phyloP scores from a whole-genome alignment of 164 flowering plant species.

The Saururus chinensis region DNA sequence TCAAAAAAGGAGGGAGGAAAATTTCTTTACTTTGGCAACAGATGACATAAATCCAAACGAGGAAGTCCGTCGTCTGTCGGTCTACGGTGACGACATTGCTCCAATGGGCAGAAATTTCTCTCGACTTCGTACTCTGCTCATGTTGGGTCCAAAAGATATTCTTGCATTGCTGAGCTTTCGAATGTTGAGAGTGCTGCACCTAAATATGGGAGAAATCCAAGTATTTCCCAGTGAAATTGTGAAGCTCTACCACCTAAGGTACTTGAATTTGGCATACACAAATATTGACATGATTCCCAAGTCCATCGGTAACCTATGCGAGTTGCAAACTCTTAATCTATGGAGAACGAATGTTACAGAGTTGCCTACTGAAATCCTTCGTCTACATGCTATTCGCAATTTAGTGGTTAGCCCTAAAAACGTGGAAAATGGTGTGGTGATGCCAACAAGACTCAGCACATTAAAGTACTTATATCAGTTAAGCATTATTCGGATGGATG shows the following conservation, averaged over 20 bases:
- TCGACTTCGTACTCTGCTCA: neutral
- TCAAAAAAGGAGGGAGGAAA: neutral
- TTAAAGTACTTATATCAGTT: too few relatives aligned
- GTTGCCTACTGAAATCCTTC: neutral
- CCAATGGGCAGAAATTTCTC: neutral
- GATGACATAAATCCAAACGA: too few relatives aligned
- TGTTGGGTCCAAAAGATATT: neutral
- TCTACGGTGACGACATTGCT: neutral
- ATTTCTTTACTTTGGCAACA: neutral
- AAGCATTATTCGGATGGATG: too few relatives aligned
- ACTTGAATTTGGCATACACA: neutral
- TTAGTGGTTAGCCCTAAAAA: too few relatives aligned
- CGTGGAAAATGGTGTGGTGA: too few relatives aligned
- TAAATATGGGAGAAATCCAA: neutral
- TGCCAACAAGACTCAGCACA: too few relatives aligned
- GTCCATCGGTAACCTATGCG: neutral
- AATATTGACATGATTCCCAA: neutral
- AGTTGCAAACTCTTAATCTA: neutral
- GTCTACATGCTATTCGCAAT: too few relatives aligned
- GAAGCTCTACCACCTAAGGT: neutral
- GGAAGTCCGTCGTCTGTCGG: neutral
- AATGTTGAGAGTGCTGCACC: neutral
- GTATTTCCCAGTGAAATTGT: neutral
- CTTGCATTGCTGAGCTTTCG: neutral
- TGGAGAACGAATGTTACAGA: neutral